Percentiles rank a stretch among this genome's conserved stretches.
Conservation (phyloP, 148 eudicot genomes). For the Cornus controversa region DNA sequence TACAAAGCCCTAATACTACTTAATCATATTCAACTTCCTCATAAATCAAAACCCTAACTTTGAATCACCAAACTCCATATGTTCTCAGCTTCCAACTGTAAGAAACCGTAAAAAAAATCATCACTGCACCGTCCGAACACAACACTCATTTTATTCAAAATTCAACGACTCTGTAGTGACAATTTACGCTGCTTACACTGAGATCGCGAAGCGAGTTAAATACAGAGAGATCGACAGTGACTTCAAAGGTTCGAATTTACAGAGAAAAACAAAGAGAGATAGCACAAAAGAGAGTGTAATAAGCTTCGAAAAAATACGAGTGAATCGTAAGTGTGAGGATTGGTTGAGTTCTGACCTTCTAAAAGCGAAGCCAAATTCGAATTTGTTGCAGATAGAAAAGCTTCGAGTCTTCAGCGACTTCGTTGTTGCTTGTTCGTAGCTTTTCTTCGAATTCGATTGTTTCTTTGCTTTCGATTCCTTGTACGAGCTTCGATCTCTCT, state of each 20-base stretch:
- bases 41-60: constrained; percentile 10
- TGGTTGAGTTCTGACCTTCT: neutral
- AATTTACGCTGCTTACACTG: neutral
- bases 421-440: too few species aligned
- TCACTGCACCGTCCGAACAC: constrained; percentile 27
- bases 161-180: constrained; percentile 19
- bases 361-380: neutral
- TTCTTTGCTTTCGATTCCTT: neutral
- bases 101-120: constrained; percentile 27
- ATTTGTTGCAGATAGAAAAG: neutral
- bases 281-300: neutral
- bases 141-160: constrained; percentile 35
- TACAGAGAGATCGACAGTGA: constrained; percentile 28
- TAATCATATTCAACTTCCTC: neutral
- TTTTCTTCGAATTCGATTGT: neutral
- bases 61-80: constrained; percentile 25
- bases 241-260: neutral
- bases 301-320: neutral
- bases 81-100: constrained; percentile 41
- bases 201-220: constrained; percentile 31
- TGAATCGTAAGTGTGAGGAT: neutral
- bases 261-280: neutral
- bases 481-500: neutral
- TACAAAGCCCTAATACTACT: constrained; percentile 6
- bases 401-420: neutral